phyloP scores from a whole-genome alignment of 2,329 filamentous ascomycete genomes.

The Exophiala mesophila region DNA sequence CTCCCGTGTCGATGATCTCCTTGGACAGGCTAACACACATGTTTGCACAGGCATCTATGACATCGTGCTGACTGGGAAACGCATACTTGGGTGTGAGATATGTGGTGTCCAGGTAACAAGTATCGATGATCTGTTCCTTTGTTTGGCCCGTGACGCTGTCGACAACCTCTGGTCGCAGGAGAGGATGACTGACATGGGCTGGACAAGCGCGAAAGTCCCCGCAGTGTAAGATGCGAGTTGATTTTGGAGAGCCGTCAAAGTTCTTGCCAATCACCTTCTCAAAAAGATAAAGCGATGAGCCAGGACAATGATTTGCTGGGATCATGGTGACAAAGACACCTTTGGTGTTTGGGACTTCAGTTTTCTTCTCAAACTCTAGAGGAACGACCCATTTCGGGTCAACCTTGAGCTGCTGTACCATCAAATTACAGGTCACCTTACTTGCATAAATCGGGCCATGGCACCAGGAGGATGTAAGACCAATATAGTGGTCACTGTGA shows the following conservation, averaged over 20 bases:
- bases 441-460: conserved; percentile 98
- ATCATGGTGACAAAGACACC: conserved; percentile 92
- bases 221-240: conserved; percentile 84
- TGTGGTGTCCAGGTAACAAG: conserved; percentile 95
- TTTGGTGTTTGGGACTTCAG: conserved; percentile 74
- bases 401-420: conserved; percentile 78
- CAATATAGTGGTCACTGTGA: conserved; percentile 95
- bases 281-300: conserved; percentile 88
- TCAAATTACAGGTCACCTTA: conserved; percentile 81
- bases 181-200: conserved; percentile 74
- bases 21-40: conserved; percentile 75
- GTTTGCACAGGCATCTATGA: conserved; percentile 80
- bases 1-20: conserved; percentile 53
- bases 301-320: conserved; percentile 91
- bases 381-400: conserved; percentile 79
- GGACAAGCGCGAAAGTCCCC: conserved; percentile 92
- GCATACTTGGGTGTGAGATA: conserved; percentile 95
- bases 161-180: conserved; percentile 68
- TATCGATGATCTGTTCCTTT: conserved; percentile 81
- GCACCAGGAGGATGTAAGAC: conserved; percentile 78
- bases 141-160: conserved; percentile 66
- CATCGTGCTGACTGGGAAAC: conserved; percentile 82
- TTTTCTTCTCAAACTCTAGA: conserved; percentile 75
- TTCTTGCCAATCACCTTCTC: conserved; percentile 68
- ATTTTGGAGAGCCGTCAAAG: conserved; percentile 45